phyloP scores from a whole-genome alignment of 164 flowering plant species.

The Santalum album region DNA sequence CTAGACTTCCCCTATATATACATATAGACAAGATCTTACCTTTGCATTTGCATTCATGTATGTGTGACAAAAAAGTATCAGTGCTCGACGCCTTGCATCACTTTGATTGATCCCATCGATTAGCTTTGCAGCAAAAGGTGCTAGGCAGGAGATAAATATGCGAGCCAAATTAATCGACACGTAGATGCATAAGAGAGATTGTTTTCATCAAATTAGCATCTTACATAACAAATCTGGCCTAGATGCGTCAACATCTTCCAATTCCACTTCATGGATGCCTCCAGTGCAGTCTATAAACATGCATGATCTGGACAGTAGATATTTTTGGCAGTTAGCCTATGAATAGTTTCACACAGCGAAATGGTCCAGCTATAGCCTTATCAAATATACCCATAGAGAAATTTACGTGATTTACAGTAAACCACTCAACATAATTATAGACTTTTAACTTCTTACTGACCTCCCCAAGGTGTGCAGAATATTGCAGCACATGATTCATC shows the following conservation, averaged over 20 bases:
- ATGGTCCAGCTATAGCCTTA: too few relatives aligned
- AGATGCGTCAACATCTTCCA: slow-evolving; percentile 32
- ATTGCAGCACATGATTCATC: too few relatives aligned
- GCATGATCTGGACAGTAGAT: slow-evolving; percentile 48
- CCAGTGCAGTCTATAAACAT: slow-evolving; percentile 55
- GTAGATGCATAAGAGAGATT: too few relatives aligned
- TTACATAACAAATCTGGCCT: slow-evolving; percentile 65
- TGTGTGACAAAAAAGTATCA: slow-evolving; percentile 65
- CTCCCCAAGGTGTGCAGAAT: too few relatives aligned
- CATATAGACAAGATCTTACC: slow-evolving; percentile 25
- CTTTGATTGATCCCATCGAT: slow-evolving; percentile 88
- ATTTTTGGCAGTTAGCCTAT: neutral
- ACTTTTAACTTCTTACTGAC: too few relatives aligned
- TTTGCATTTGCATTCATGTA: slow-evolving; percentile 47
- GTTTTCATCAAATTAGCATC: slow-evolving; percentile 11
- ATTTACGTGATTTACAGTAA: too few relatives aligned
- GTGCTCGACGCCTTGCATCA: slow-evolving; percentile 67
- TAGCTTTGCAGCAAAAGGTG: slow-evolving; percentile 49
- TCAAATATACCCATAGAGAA: too few relatives aligned
- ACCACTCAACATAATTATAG: too few relatives aligned
- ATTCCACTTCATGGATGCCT: slow-evolving; percentile 46
- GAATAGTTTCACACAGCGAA: too few relatives aligned
- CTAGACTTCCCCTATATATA: too few relatives aligned
- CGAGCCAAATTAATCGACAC: too few relatives aligned
- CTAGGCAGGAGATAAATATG: slow-evolving; percentile 23